A percentile compares a stretch with the other conserved stretches of the same genome.
phyloP scores from a whole-genome alignment of 1,139 yeast genomes.

The Geotrichum carabidarum region DNA sequence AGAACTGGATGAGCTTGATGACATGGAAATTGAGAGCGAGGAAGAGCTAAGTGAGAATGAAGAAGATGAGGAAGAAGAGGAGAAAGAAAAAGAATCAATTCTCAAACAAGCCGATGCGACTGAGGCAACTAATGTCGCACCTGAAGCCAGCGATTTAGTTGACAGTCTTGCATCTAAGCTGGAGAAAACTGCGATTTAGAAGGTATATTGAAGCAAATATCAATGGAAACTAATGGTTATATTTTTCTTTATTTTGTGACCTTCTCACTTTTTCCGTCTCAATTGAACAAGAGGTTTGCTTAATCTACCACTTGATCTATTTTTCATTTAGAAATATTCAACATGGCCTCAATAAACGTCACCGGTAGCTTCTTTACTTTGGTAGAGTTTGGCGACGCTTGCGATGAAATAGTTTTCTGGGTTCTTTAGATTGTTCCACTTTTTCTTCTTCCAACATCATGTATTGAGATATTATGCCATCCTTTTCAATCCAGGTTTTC shows the following conservation, averaged over 20 bases:
- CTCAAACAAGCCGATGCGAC: slow-evolving; percentile 39
- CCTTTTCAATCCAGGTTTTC: slow-evolving; percentile 64
- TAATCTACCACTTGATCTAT: too few species aligned
- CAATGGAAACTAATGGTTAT: too few species aligned
- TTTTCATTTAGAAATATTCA: too few species aligned
- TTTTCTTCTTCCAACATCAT: background rate
- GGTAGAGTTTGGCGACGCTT: background rate
- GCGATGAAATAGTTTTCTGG: background rate
- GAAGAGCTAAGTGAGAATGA: slow-evolving; percentile 78
- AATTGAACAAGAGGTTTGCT: too few species aligned
- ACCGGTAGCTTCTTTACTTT: too few species aligned
- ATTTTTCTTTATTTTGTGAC: too few species aligned
- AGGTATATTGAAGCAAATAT: background rate
- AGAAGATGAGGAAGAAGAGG: slow-evolving; percentile 60
- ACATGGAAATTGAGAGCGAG: slow-evolving; percentile 82
- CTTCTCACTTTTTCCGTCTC: too few species aligned
- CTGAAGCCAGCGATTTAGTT: slow-evolving; percentile 43
- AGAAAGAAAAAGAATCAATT: slow-evolving; percentile 42
- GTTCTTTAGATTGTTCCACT: background rate
- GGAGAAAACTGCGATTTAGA: slow-evolving; percentile 41
- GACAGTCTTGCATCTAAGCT: slow-evolving; percentile 59
- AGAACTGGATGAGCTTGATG: slow-evolving; percentile 86
- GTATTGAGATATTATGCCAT: slow-evolving; percentile 42
- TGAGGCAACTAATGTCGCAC: slow-evolving; percentile 39
- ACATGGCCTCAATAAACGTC: too few species aligned